Percentiles rank a stretch among this genome's conserved stretches.
phyloP scores from a whole-genome alignment of 2,329 filamentous ascomycete species.

The Penicillium sp. region DNA sequence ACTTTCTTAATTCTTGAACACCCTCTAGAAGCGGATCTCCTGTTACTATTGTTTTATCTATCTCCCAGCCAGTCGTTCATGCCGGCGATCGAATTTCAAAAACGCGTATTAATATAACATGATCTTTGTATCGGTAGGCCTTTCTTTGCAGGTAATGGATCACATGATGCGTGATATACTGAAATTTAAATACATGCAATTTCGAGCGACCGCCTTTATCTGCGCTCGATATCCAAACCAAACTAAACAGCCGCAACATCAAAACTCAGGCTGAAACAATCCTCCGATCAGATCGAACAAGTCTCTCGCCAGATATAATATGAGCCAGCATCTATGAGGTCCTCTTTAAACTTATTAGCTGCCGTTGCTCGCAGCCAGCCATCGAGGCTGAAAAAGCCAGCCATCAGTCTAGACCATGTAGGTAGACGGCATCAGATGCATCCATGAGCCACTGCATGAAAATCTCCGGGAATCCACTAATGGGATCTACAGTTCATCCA shows the following conservation, averaged over 20 bases:
- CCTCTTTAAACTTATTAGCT: slow-evolving; percentile 28
- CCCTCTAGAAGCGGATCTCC: not conserved
- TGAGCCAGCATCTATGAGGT: slow-evolving; percentile 28
- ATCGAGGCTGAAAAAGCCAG: slow-evolving; percentile 37
- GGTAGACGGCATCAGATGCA: slow-evolving; percentile 10
- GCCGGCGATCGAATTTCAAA: not conserved
- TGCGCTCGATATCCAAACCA: not conserved
- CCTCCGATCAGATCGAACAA: not conserved
- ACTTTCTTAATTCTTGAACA: not conserved
- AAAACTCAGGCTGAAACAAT: not conserved
- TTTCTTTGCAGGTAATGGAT: not conserved
- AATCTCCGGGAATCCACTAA: not conserved
- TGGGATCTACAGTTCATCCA: slow-evolving; percentile 40
- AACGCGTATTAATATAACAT: not conserved
- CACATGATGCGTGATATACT: not conserved
- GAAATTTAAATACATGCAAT: slow-evolving; percentile 1
- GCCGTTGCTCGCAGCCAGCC: slow-evolving; percentile 29
- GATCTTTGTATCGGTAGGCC: not conserved
- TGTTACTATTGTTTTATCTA: not conserved
- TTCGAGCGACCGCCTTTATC: slow-evolving; percentile 2
- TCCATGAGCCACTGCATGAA: not conserved
- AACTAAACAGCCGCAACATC: not conserved
- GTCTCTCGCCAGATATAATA: not conserved
- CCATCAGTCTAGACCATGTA: slow-evolving; percentile 42
- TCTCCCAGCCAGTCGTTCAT: not conserved